phyloP scores from a whole-genome alignment of 176 grass and related monocot genomes.

The Poa annua region DNA sequence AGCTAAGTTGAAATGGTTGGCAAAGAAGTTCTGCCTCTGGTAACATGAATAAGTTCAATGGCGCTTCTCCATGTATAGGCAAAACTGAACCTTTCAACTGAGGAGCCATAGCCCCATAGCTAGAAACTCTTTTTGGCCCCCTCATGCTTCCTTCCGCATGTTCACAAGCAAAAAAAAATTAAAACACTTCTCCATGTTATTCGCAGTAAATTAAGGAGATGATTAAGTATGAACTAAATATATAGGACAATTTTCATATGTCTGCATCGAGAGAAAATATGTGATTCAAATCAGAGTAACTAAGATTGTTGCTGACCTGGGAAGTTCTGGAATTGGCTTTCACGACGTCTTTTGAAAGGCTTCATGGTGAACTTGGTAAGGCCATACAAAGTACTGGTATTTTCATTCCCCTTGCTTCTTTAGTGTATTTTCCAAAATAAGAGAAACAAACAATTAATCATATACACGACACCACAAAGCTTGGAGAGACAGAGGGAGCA shows the following conservation, averaged over 20 bases:
- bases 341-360: conserved; percentile 63
- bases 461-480: conserved; percentile 25
- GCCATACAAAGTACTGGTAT: conserved; percentile 34
- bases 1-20: conserved; percentile 56
- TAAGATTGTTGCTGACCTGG: conserved; percentile 64
- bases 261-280: conserved; percentile 20
- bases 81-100: conserved; percentile 44
- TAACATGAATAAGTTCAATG: conserved; percentile 59
- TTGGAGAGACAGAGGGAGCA: neutral
- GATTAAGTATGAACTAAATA: conserved; percentile 22
- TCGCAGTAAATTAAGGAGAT: conserved; percentile 19
- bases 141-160: conserved; percentile 55
- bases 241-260: conserved; percentile 13
- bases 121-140: conserved; percentile 62
- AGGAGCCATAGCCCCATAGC: conserved; percentile 39
- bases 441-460: conserved; percentile 36
- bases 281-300: conserved; percentile 3
- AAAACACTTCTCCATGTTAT: conserved; percentile 28
- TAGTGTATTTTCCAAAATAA: conserved; percentile 37
- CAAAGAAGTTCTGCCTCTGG: conserved; percentile 79
- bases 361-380: conserved; percentile 40
- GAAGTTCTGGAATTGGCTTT: conserved; percentile 52
- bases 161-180: conserved; percentile 43
- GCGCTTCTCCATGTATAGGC: conserved; percentile 47
- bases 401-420: conserved; percentile 35